Conservation (phyloP, 805 yeast genomes). For the Jamesozyma jinghongensis region DNA sequence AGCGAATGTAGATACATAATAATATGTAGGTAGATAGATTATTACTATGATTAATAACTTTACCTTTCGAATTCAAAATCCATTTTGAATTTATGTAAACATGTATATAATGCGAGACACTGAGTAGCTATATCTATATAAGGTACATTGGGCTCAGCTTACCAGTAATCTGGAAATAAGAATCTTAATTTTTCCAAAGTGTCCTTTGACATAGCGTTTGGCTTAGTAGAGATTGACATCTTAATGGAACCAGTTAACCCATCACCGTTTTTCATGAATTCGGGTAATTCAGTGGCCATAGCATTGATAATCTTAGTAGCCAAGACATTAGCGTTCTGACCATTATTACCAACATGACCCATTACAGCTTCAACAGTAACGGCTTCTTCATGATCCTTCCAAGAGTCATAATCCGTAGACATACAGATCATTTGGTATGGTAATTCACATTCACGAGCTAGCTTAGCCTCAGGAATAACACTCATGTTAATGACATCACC, state of each 20-base stretch:
- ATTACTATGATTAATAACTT: background rate
- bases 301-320: slow-evolving; percentile 61
- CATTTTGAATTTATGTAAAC: too few relatives aligned
- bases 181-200: slow-evolving; percentile 73
- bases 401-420: slow-evolving; percentile 98
- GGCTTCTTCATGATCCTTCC: slow-evolving; percentile 93
- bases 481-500: slow-evolving; percentile 96
- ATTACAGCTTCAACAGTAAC: slow-evolving; percentile 98
- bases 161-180: slow-evolving; percentile 90
- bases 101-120: too few relatives aligned
- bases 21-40: too few relatives aligned
- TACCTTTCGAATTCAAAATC: too few relatives aligned
- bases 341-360: slow-evolving; percentile 79
- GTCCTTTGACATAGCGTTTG: slow-evolving; percentile 62
- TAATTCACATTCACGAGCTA: slow-evolving; percentile 95
- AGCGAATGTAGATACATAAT: slow-evolving; percentile 6
- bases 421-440: slow-evolving; percentile 97
- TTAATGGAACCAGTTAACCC: slow-evolving; percentile 70
- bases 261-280: slow-evolving; percentile 53
- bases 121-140: too few relatives aligned
- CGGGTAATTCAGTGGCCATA: slow-evolving; percentile 51
- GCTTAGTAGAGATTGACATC: slow-evolving; percentile 68
- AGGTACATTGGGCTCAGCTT: slow-evolving; percentile 14
- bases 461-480: slow-evolving; percentile 91
- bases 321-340: slow-evolving; percentile 72